A percentile compares a stretch with the other conserved stretches of the same genome.
phyloP scores from a whole-genome alignment of 768 basidiomycete species.

The Botryobasidium botryosum region DNA sequence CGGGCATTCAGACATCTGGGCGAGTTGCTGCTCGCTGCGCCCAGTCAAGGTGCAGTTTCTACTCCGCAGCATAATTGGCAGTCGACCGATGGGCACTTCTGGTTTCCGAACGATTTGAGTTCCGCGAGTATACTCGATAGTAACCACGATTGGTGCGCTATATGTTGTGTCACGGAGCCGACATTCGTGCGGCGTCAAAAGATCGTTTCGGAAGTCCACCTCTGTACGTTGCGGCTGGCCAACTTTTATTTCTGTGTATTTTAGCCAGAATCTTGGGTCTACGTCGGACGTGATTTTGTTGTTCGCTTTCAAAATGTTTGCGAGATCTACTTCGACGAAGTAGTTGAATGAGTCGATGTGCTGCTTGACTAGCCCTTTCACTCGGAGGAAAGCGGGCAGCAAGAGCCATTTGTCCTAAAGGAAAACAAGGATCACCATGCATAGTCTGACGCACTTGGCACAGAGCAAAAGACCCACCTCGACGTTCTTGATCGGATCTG shows the following conservation, averaged over 20 bases:
- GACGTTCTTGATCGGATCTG: conserved; percentile 78
- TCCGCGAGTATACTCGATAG: conserved; percentile 87
- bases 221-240: conserved; percentile 86
- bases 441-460: not conserved
- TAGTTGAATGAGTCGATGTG: conserved; percentile 99
- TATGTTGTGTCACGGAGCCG: conserved; percentile 92
- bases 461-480: conserved; percentile 40
- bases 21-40: conserved; percentile 60
- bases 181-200: conserved; percentile 92
- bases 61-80: conserved; percentile 94
- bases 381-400: conserved; percentile 87
- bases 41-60: conserved; percentile 85
- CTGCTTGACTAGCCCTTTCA: conserved; percentile 97
- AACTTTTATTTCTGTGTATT: conserved; percentile 89
- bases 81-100: conserved; percentile 73
- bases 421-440: not conserved
- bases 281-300: conserved; percentile 91
- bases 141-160: conserved; percentile 81
- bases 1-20: conserved; percentile 93
- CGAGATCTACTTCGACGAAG: conserved; percentile 93
- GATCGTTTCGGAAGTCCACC: conserved; percentile 54
- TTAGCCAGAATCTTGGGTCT: conserved; percentile 91
- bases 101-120: conserved; percentile 68
- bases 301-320: conserved; percentile 88
- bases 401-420: conserved; percentile 94